These are phyloP conservation scores for Sugiyamaella americana DNA, from an alignment of 805 yeast genomes.

Conservation along the genomic window DNA sequence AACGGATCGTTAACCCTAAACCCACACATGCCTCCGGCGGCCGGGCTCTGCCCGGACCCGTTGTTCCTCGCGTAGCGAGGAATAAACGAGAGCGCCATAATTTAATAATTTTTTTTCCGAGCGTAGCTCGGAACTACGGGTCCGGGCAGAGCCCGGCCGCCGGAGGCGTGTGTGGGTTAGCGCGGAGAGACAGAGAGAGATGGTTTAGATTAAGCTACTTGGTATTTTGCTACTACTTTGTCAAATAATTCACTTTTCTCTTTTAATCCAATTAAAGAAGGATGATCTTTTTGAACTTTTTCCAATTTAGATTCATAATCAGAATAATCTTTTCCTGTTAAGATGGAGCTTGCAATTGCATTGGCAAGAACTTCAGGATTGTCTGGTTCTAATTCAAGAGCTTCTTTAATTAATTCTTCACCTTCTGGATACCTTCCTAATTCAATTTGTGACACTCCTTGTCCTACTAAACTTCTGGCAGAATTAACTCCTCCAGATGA, in stretches of 20 bases:
- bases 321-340: slow-evolving; percentile 41
- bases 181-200: no score
- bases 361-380: slow-evolving; percentile 47
- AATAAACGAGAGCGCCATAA: no score
- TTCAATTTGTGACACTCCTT: slow-evolving; percentile 71
- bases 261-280: slow-evolving; percentile 49
- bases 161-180: not conserved
- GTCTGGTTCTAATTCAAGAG: slow-evolving; percentile 38
- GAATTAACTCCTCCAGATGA: slow-evolving; percentile 50
- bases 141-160: slow-evolving; percentile 1
- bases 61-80: no score
- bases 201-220: slow-evolving; percentile 9
- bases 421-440: slow-evolving; percentile 81
- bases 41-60: no score
- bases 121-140: no score
- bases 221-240: slow-evolving; percentile 42
- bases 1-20: no score
- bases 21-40: no score
- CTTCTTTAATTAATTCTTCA: slow-evolving; percentile 42
- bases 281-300: slow-evolving; percentile 48
- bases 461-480: slow-evolving; percentile 50
- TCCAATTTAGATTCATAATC: slow-evolving; percentile 44
- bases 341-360: slow-evolving; percentile 55
- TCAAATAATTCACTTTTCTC: slow-evolving; percentile 64
- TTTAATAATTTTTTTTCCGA: no score